phyloP scores from a whole-genome alignment of 163 green algal genomes.

The Trebouxia gelatinosa region DNA sequence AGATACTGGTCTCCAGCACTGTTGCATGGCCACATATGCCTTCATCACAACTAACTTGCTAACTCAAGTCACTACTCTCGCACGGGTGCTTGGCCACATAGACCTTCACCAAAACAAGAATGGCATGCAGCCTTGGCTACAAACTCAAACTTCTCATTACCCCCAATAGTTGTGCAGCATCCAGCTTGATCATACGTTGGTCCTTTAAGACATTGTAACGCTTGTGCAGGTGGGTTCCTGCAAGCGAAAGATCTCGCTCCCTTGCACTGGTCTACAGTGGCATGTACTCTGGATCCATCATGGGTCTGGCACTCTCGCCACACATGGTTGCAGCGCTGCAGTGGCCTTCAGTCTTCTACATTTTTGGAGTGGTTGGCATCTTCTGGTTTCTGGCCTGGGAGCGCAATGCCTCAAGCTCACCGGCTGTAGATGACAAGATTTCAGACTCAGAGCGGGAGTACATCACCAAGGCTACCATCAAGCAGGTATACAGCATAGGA shows the following conservation, averaged over 20 bases:
- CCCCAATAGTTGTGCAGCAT: too few relatives aligned
- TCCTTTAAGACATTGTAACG: too few relatives aligned
- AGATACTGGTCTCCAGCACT: too few relatives aligned
- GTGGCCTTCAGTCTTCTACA: conserved; percentile 92
- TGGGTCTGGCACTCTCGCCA: conserved; percentile 81
- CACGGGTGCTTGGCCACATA: too few relatives aligned
- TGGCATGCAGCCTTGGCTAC: too few relatives aligned
- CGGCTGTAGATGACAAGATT: conserved; percentile 60
- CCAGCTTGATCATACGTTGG: too few relatives aligned
- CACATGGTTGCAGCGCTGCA: conserved; percentile 71
- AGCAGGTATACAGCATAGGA: too few relatives aligned
- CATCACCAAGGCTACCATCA: conserved; percentile 63
- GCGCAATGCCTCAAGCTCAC: conserved; percentile 50
- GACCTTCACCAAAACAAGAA: too few relatives aligned
- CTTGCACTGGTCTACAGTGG: conserved; percentile 94
- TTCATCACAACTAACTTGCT: too few relatives aligned
- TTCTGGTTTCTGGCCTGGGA: conserved; percentile 85
- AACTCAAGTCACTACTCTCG: too few relatives aligned
- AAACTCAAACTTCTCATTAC: too few relatives aligned
- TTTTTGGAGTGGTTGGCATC: conserved; percentile 88
- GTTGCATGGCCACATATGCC: too few relatives aligned
- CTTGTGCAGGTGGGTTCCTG: conserved; percentile 88
- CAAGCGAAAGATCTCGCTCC: conserved; percentile 81
- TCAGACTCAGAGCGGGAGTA: conserved; percentile 53
- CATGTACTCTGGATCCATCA: conserved; percentile 84